Conservation (phyloP, 495 filamentous ascomycete species). For the Aspergillus sclerotiicarbonarius region DNA sequence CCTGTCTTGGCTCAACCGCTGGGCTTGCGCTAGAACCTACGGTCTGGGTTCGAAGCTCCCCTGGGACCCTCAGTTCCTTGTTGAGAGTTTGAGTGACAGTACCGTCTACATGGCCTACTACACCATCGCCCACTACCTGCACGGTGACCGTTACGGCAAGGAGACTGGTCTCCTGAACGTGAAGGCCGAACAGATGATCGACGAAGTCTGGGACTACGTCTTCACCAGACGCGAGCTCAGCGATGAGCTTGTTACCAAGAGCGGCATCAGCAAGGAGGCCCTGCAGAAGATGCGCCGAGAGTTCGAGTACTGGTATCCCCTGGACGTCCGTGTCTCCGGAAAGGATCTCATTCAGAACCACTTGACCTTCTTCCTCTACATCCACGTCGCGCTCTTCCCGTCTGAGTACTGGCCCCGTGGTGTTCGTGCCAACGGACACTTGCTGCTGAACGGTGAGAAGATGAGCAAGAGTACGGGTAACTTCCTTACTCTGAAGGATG, state of each 20-base stretch:
- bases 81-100: conserved; percentile 87
- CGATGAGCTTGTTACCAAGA: conserved; percentile 59
- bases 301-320: conserved; percentile 96
- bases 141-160: conserved; percentile 77
- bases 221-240: conserved; percentile 68
- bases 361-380: conserved; percentile 95
- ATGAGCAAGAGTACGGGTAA: conserved; percentile 96
- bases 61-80: conserved; percentile 89
- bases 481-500: conserved; percentile 87
- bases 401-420: conserved; percentile 81
- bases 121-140: conserved; percentile 85
- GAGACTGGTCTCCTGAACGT: conserved; percentile 64
- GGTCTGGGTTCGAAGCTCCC: conserved; percentile 92
- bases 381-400: conserved; percentile 86
- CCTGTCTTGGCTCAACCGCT: conserved; percentile 88
- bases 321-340: conserved; percentile 79
- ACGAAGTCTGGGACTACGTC: conserved; percentile 95
- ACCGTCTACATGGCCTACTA: conserved; percentile 98
- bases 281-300: conserved; percentile 79
- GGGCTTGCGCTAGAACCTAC: conserved; percentile 91
- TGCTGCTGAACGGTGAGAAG: conserved; percentile 93
- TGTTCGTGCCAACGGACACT: conserved; percentile 85
- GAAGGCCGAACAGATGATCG: conserved; percentile 83
- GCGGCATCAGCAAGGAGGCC: conserved; percentile 65
- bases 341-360: conserved; percentile 89